Evolutionary conservation across 768 basidiomycete genomes (phyloP).

Genomic region (Hericium erinaceus): DNA sequence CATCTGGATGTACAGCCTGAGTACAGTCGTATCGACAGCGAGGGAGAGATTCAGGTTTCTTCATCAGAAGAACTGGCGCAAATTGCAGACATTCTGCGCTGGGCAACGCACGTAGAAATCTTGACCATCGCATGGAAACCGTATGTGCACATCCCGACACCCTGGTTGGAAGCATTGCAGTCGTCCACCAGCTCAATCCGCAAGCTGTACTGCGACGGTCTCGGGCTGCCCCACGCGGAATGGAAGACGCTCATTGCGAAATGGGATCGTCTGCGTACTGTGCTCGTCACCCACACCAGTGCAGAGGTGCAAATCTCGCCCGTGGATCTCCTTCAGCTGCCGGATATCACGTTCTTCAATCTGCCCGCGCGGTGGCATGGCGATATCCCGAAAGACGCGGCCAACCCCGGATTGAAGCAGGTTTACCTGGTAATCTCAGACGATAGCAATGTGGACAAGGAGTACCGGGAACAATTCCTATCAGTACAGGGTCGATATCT

Average conservation of each 20-base stretch:
- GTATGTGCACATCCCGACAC: not conserved
- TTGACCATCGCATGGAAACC: not conserved
- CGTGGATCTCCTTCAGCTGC: not conserved
- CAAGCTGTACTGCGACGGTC: not conserved
- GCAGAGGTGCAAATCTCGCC: not conserved
- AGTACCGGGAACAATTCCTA: not conserved
- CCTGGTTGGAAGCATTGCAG: not conserved
- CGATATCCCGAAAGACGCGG: not conserved
- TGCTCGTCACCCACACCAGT: not conserved
- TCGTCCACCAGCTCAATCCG: not conserved
- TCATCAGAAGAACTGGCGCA: not conserved
- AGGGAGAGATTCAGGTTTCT: not conserved
- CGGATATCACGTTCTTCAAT: not conserved
- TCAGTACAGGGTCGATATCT: not conserved
- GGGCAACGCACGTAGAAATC: no score
- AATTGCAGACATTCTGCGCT: not conserved
- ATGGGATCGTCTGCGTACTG: not conserved
- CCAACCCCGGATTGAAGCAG: not conserved
- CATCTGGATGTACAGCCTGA: not conserved
- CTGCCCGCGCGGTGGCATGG: no score
- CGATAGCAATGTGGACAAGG: not conserved
- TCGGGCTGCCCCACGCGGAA: not conserved
- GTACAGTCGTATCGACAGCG: not conserved
- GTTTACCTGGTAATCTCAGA: not conserved
- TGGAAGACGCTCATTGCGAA: not conserved